Conservation (phyloP, 2,329 filamentous ascomycete species). For the Acrodontium crateriforme region DNA sequence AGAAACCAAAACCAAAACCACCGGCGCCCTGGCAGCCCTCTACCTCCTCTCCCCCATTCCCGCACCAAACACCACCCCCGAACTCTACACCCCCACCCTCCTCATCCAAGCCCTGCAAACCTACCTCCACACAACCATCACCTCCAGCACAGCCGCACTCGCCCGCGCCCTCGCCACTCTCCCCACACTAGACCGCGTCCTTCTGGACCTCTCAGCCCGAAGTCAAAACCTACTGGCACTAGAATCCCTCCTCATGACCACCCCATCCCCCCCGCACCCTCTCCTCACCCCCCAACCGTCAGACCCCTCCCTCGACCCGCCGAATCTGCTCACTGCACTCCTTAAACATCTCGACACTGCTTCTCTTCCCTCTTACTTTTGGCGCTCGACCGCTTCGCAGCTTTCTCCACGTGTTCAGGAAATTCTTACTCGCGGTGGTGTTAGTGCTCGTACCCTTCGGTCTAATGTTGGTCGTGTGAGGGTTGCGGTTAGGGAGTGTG, state of each 20-base stretch:
- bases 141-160: slow-evolving; percentile 62
- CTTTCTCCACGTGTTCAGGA: slow-evolving; percentile 70
- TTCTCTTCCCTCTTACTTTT: slow-evolving; percentile 81
- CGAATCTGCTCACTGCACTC: slow-evolving; percentile 56
- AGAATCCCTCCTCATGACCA: slow-evolving; percentile 59
- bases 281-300: slow-evolving; percentile 30
- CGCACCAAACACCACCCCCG: slow-evolving; percentile 27
- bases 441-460: slow-evolving; percentile 66
- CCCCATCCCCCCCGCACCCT: slow-evolving; percentile 55
- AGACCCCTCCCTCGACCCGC: slow-evolving; percentile 21
- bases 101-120: slow-evolving; percentile 65
- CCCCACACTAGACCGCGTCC: slow-evolving; percentile 65
- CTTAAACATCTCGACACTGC: slow-evolving; percentile 65
- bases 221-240: slow-evolving; percentile 89
- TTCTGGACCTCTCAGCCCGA: slow-evolving; percentile 66
- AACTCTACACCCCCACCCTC: slow-evolving; percentile 49
- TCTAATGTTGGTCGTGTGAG: slow-evolving; percentile 61
- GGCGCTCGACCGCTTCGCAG: slow-evolving; percentile 71
- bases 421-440: slow-evolving; percentile 68
- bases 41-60: slow-evolving; percentile 62
- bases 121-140: slow-evolving; percentile 69
- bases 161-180: slow-evolving; percentile 65
- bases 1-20: slow-evolving; percentile 59
- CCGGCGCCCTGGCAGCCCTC: slow-evolving; percentile 60
- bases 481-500: slow-evolving; percentile 69